Base-by-base conservation (phyloP, 2,329 filamentous ascomycete species). In the Chaetothyriales sp. region DNA sequence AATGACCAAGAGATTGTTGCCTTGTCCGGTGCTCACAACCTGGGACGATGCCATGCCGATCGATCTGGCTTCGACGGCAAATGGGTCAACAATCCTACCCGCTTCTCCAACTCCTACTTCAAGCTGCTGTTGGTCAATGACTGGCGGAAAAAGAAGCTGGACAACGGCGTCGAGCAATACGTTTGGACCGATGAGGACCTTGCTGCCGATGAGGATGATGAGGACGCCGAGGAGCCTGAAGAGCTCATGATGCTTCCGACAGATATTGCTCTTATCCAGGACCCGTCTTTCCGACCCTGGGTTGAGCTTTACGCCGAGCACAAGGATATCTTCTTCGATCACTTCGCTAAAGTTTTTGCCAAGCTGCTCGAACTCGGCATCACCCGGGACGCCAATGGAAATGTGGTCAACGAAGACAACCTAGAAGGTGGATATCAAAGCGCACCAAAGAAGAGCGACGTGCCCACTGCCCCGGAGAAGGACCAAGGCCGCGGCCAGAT, bases 171-270 rank as follows among this genome's bases (percentile, higher is more conserved):
- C 18, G 65, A 68, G 50, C 77, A 81, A 65, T 83, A 78, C 61
- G 73, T 75, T 44, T 77, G 78, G 58, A 72, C 73, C 46, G 77
- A 80, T 54, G 75, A 78, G 46, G 75, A 80, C 57, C 60, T 63
- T 15, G 50, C 57, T 7, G 57, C 56, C 18, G 65, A 68, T 57
- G 62, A 61, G 42, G 49, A 50, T 18, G 45, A 26, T 2, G 43
- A 46, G 12, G 44, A 48, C 19, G 44, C 26, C 4, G 49, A 64
- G 5, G 72, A 73, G 44, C 32, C 32, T 15, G 73, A 74, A 52
- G 74, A 75, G 51, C 65, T 82, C 43, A 82, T 82, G 79, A 82
- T 82, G 79, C 61, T 82, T 61, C 79, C 79, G 0, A 80, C 78
- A 1, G 79, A 82, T 61, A 73, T 82, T 59, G 73, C 78, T 3